These are phyloP conservation scores for Xylariomycetidae sp. DNA, from an alignment of 2,329 filamentous ascomycete species.

Conservation along the genomic window DNA sequence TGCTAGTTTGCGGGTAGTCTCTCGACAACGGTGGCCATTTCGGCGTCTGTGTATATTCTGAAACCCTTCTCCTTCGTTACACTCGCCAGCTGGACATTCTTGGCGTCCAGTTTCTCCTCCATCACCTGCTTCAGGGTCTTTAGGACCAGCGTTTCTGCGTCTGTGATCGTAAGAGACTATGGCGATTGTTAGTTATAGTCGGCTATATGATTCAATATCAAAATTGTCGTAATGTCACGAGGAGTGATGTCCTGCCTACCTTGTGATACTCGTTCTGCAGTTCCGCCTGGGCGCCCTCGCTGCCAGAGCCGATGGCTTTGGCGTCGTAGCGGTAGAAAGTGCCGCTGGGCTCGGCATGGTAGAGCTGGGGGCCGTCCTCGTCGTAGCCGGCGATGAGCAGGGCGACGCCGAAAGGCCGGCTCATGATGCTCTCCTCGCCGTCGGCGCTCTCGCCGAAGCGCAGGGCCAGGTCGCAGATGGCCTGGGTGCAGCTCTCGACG, in stretches of 20 bases:
- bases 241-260: too few species aligned
- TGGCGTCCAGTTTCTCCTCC: constrained; percentile 98
- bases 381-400: constrained; percentile 95
- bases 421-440: constrained; percentile 98
- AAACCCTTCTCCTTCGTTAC: constrained; percentile 98
- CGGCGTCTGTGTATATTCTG: constrained; percentile 95
- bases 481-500: constrained; percentile 97
- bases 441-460: constrained; percentile 96
- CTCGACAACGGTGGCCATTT: constrained; percentile 91
- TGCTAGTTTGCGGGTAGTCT: constrained; percentile 65
- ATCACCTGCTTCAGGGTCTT: constrained; percentile 99
- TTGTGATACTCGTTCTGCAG: constrained; percentile 99
- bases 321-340: constrained; percentile 99
- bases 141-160: constrained; percentile 90
- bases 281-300: constrained; percentile 95
- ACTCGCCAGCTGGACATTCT: constrained; percentile 97
- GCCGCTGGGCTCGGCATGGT: constrained; percentile 95
- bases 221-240: too few species aligned
- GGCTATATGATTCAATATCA: too few species aligned
- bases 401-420: constrained; percentile 91
- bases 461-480: constrained; percentile 94
- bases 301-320: constrained; percentile 96
- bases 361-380: constrained; percentile 93
- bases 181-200: constrained; percentile 2
- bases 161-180: constrained; percentile 80